phyloP scores from a whole-genome alignment of 2,329 filamentous ascomycete species.

The Lasiodiplodia sp. region DNA sequence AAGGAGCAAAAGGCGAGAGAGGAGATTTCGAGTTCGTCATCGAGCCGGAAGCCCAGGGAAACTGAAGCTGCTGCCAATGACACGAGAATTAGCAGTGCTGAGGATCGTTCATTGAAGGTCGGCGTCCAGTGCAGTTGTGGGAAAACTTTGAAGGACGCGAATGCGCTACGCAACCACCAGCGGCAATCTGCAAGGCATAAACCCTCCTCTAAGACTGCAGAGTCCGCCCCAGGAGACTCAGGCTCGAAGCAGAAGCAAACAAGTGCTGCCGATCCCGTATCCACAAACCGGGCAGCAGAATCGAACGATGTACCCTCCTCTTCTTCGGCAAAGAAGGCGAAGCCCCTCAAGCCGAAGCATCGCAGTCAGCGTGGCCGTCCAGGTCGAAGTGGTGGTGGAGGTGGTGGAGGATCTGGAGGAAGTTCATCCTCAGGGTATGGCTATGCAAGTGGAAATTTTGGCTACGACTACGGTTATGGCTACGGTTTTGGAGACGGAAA shows the following conservation, averaged over 20 bases:
- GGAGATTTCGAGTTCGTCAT: background rate
- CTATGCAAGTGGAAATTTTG: background rate
- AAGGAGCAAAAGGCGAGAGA: background rate
- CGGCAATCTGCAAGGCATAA: constrained; percentile 1
- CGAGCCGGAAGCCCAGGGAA: background rate
- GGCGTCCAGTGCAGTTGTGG: background rate
- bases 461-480: background rate
- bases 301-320: background rate
- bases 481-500: background rate
- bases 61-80: background rate
- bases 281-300: background rate
- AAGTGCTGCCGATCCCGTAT: background rate
- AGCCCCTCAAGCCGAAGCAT: background rate
- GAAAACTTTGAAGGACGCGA: background rate
- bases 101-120: too few relatives aligned
- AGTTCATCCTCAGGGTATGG: background rate
- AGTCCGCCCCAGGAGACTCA: background rate
- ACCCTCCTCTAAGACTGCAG: background rate
- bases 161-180: background rate
- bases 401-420: background rate
- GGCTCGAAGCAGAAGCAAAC: background rate
- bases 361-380: background rate
- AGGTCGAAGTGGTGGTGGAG: background rate
- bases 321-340: background rate
- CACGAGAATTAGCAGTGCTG: too few relatives aligned